Evolutionary conservation across 2,329 filamentous ascomycete genomes (phyloP).

Genomic region (Arthrobotrys musiformis): DNA sequence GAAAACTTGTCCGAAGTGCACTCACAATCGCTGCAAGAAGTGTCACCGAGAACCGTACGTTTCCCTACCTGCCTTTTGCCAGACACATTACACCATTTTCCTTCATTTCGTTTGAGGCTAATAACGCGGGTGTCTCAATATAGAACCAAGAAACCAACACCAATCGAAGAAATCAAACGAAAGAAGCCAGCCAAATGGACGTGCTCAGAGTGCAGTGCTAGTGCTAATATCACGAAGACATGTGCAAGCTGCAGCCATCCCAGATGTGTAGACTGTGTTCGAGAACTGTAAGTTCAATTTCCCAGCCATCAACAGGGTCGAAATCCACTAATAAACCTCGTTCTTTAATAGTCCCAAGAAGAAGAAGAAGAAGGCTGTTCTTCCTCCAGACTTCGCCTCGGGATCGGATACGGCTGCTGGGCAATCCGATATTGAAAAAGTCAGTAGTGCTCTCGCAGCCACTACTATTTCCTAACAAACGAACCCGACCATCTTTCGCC

Average conservation of each 20-base stretch:
- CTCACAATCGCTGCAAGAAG: conserved; percentile 79
- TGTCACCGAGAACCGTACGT: conserved; percentile 84
- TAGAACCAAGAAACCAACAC: conserved; percentile 36
- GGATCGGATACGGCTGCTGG: conserved; percentile 17
- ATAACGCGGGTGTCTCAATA: no score
- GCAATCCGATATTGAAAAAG: conserved; percentile 36
- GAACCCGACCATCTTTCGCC: neutral
- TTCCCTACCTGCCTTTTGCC: neutral
- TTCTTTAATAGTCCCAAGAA: conserved; percentile 30
- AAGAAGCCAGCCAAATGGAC: conserved; percentile 49
- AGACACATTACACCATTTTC: no score
- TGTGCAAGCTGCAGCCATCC: conserved; percentile 41
- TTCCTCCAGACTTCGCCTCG: conserved; percentile 13
- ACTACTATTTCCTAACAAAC: conserved; percentile 34
- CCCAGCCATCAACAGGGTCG: no score
- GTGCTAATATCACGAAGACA: conserved; percentile 28
- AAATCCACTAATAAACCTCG: neutral
- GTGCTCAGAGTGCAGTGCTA: conserved; percentile 36
- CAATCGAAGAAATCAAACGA: conserved; percentile 32
- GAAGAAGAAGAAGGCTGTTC: conserved; percentile 48
- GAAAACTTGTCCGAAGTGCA: conserved; percentile 75
- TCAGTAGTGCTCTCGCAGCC: conserved; percentile 46
- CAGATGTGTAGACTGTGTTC: conserved; percentile 39
- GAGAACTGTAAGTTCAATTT: conserved; percentile 36
- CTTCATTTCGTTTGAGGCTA: neutral